Base-by-base conservation (phyloP, 495 filamentous ascomycete genomes). In the Aspergillus mulundensis region DNA sequence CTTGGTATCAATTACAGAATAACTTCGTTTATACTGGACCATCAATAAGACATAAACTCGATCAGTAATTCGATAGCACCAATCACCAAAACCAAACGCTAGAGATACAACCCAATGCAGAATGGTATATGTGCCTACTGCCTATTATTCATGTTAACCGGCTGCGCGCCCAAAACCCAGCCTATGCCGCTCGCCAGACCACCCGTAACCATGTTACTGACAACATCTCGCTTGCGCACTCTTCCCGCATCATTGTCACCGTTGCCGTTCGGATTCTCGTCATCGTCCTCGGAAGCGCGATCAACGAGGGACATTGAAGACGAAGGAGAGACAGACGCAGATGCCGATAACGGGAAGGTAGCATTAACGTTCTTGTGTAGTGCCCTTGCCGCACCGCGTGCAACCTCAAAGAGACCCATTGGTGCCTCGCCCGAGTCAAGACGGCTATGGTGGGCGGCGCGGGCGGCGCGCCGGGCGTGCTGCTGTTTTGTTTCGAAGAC, bases 401-500 rank as follows among this genome's bases (percentile, higher is more conserved):
- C 91, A 40, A 97, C 83, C 58, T 96, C 95, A 64, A 98, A 97
- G 21, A 97, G 75, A 2, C 90, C 91, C 86, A 97, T 92, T 0
- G 94, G 94, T 30, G 90, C 88, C 64, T 95, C 91, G 50, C 90
- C 87, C 14, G 73, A 64, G 34, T 72, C 63, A 18, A 68, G 62
- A 11, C 69, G 63, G n/a, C 61, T 50, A 6, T 69, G 54, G 56
- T 78, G 50, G 39, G 80, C 70, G 0, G 80, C 70, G 0, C 74
- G 68, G 0, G 70, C 68, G 0, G 71, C 69, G 14, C 72, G 70
- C 38, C 67, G 57, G 0, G 71, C 66, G 7, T 74, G 72, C 43
- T 72, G 70, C 55, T 70, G 67, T 43, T 66, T 64, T 0, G 70
- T 77, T 28, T 78, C 76, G 24, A 72, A 70, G n/a, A 68, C 71